phyloP scores from a whole-genome alignment of 2,329 filamentous ascomycete species.

The Cryphonectria naterciae region DNA sequence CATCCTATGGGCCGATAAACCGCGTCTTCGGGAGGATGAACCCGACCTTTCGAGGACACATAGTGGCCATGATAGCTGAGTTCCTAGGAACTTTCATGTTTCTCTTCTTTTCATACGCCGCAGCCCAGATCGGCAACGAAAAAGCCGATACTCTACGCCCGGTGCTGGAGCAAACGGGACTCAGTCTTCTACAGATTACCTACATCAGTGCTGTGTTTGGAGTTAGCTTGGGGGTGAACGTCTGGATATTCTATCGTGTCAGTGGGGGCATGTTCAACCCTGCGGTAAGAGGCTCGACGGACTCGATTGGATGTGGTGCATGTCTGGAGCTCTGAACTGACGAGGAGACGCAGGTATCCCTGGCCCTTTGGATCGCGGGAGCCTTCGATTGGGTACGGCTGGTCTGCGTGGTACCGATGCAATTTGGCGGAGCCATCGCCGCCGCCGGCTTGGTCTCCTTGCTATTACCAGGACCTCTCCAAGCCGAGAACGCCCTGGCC shows the following conservation, averaged over 20 bases:
- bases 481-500: conserved; percentile 51
- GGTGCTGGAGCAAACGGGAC: conserved; percentile 17
- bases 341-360: conserved; percentile 43
- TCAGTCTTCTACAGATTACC: conserved; percentile 31
- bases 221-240: conserved; percentile 55
- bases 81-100: conserved; percentile 59
- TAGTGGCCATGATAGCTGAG: conserved; percentile 51
- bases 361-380: conserved; percentile 62
- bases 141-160: conserved; percentile 24
- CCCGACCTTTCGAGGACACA: conserved; percentile 30
- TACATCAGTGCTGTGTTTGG: conserved; percentile 57
- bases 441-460: conserved; percentile 60
- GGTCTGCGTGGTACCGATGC: conserved; percentile 56
- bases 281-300: conserved; percentile 34
- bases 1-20: conserved; percentile 15
- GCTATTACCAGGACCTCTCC: conserved; percentile 58
- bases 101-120: conserved; percentile 44
- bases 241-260: conserved; percentile 61
- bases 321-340: not conserved
- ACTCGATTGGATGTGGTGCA: not conserved
- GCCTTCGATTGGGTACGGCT: conserved; percentile 58
- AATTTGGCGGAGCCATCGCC: conserved; percentile 62
- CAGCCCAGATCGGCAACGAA: conserved; percentile 36
- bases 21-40: conserved; percentile 19
- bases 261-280: conserved; percentile 57